Evolutionary conservation across 306 rosid genomes (phyloP), one percentile per base, ranked within the genome.

Genomic region (Pyrus communis): DNA sequence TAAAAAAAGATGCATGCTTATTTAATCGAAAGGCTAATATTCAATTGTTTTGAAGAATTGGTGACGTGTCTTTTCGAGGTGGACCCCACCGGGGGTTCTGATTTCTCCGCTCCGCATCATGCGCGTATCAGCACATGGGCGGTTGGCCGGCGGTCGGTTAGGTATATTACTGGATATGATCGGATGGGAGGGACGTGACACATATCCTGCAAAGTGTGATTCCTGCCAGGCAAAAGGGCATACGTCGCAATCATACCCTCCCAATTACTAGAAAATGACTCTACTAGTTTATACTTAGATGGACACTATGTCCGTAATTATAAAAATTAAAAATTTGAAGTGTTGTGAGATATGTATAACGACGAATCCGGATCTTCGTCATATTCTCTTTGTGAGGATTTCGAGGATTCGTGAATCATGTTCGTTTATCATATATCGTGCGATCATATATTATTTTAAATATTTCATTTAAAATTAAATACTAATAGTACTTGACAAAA

Each of bases 121-220:
- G 75, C 64, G 82, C 65, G 75, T 21, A 43, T 12, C 10, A 2
- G 70, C 88, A 88, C 90, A 83, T 88, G 93, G 79, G 63, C 18
- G 75, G 89, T 77, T 46, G 75, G 85, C 59, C 21, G 63, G 13
- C 63, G 75, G 85, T 64, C 21, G 63, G 13, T 69, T 45, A 1
- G 38, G 38, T 28, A 14, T 6, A 54, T 22, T 12, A 9, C 21
- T 2, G 30, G 22, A 21, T 63, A 63, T 17, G 67, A 63, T 63
- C 23, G 55, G 19, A 60, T 28, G 46, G 23, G 57, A 15, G 19
- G 5, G 40, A 60, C 51, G 1, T 51, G 51, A 46, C 71, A 9
- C 45, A 28, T 49, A 69, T 52, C 54, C 10, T 43, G 70, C 78
- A 59, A 27, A 33, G 64, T 6, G 40, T 35, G 40, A 9, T 35